These are phyloP conservation scores for Saccharomyces hybrid DNA, from an alignment of 1,139 yeast genomes.

Conservation along the genomic window DNA sequence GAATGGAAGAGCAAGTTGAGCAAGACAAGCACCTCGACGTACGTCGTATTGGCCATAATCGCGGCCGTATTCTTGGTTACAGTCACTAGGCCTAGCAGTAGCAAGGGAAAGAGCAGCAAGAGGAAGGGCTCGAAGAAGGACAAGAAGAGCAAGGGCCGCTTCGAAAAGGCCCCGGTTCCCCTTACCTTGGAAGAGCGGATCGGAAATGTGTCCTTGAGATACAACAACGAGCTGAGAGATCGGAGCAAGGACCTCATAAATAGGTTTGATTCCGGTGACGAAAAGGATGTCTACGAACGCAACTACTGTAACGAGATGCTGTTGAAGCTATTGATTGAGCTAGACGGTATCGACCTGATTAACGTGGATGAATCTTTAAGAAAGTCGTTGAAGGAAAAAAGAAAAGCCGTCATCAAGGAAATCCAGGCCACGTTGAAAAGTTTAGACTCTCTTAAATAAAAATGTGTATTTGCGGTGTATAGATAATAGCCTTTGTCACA, in stretches of 20 bases:
- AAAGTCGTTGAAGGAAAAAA: conserved; percentile 44
- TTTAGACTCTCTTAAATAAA: conserved; percentile 41
- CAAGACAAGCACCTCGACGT: background rate
- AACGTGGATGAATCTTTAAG: conserved; percentile 35
- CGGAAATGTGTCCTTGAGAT: conserved; percentile 22
- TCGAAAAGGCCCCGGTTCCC: conserved; percentile 14
- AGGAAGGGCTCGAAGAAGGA: conserved; percentile 3
- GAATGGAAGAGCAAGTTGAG: background rate
- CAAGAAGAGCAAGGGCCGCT: conserved; percentile 4
- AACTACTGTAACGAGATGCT: conserved; percentile 60
- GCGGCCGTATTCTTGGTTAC: background rate
- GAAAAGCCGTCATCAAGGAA: conserved; percentile 52
- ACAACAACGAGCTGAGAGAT: conserved; percentile 23
- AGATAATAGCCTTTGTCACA: background rate
- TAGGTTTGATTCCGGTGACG: conserved; percentile 24
- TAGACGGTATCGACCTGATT: conserved; percentile 55
- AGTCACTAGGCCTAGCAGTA: background rate
- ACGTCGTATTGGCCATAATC: background rate
- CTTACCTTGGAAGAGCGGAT: conserved; percentile 23
- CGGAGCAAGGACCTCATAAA: conserved; percentile 19
- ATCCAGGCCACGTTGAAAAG: conserved; percentile 55
- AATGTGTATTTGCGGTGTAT: background rate
- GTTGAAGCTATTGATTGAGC: conserved; percentile 54
- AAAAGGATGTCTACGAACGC: conserved; percentile 41
- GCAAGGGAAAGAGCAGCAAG: conserved; percentile 2